Conservation (phyloP, 176 grass and related monocot species). For the Musa troglodytarum region DNA sequence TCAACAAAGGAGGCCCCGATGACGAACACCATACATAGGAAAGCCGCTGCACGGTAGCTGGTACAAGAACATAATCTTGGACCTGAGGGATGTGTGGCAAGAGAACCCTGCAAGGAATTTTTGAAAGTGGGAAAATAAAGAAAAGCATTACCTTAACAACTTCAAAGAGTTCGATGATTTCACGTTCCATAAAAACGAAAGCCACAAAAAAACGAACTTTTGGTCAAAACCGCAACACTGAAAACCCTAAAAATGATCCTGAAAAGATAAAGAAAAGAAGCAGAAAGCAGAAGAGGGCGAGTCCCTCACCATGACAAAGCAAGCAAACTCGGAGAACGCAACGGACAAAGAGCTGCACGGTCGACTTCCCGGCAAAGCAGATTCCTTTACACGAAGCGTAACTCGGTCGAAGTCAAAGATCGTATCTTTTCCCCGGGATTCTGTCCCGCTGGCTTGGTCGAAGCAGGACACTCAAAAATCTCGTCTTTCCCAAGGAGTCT, state of each 20-base stretch:
- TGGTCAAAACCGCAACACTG: too few species aligned
- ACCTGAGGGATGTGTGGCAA: neutral
- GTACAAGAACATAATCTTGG: neutral
- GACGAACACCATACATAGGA: neutral
- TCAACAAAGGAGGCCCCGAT: neutral
- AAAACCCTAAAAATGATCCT: neutral
- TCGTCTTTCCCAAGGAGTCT: neutral
- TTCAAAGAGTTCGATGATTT: constrained; percentile 21
- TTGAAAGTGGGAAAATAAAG: neutral
- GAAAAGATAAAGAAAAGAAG: neutral
- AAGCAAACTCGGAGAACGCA: neutral
- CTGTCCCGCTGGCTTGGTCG: neutral
- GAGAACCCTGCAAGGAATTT: neutral
- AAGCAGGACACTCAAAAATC: neutral
- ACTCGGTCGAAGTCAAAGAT: neutral
- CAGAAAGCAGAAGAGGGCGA: neutral
- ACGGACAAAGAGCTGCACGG: neutral
- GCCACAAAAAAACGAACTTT: neutral
- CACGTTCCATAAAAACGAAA: constrained; percentile 26
- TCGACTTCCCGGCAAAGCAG: neutral
- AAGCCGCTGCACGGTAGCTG: neutral
- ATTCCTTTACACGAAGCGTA: too few species aligned
- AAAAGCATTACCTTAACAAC: constrained; percentile 4
- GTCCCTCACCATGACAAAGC: neutral
- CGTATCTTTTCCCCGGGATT: neutral